phyloP scores from a whole-genome alignment of 2,329 filamentous ascomycete species.

The Sarocladium oryzae region DNA sequence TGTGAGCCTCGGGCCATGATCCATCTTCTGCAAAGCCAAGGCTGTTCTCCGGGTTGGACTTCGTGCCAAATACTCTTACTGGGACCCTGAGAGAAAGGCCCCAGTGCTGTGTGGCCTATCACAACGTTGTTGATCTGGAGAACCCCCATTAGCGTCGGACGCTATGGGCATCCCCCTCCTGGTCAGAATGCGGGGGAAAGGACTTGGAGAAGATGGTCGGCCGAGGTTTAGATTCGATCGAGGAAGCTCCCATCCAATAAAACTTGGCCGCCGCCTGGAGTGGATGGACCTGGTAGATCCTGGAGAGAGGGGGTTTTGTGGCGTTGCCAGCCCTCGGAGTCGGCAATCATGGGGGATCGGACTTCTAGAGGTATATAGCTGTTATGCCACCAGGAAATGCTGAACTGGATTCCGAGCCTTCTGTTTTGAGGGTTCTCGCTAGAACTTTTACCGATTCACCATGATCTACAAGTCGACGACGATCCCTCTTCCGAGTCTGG shows the following conservation, averaged over 20 bases:
- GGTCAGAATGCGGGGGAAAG: not conserved
- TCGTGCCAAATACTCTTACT: too few species aligned
- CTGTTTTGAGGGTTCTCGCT: not conserved
- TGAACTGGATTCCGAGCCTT: too few species aligned
- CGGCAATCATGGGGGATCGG: too few species aligned
- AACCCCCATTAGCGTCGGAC: not conserved
- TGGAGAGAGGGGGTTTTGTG: too few species aligned
- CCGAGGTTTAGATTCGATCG: not conserved
- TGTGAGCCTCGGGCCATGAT: too few species aligned
- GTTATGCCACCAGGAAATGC: not conserved
- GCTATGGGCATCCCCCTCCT: not conserved
- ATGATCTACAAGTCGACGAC: constrained; percentile 7
- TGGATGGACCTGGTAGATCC: too few species aligned
- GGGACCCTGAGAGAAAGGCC: too few species aligned
- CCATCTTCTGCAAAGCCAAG: too few species aligned
- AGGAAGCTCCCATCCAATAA: not conserved
- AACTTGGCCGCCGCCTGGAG: not conserved
- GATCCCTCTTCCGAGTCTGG: constrained; percentile 30
- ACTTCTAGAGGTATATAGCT: not conserved
- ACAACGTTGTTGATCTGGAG: not conserved
- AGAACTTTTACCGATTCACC: not conserved
- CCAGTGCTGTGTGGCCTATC: too few species aligned
- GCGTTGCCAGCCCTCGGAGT: too few species aligned
- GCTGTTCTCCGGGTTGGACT: too few species aligned
- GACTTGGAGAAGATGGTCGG: not conserved